Evolutionary conservation across 306 rosid genomes (phyloP), one percentile per base, ranked within the genome.

Genomic region (Sphenostylis stenocarpa): DNA sequence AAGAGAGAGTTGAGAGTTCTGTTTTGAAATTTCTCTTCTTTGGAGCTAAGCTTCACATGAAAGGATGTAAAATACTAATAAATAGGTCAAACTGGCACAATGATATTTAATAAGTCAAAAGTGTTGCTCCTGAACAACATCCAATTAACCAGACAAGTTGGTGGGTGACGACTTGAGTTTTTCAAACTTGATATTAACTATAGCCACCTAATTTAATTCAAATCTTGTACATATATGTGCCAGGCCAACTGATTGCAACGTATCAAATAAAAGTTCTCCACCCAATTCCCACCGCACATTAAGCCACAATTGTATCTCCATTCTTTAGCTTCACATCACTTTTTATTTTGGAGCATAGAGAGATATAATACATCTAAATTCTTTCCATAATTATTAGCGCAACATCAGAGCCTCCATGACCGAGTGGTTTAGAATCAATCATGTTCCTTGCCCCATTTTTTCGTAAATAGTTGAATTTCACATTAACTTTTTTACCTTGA

Each of bases 161-260:
- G 81, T 76, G 68, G 73, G 67, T 70, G 71, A 28, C 70, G 62
- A 62, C 65, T 74, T 67, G 1, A 60, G 36, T 24, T 49, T 67
- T 57, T 75, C 81, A 81, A 81, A 28, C 67, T 41, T 41, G 20
- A 67, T 47, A 5, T 34, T 23, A 56, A 39, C 76, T 57, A 53
- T 21, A 67, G 63, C 19, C 60, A 14, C 45, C 71, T 74, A 39
- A 39, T 39, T 44, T 44, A 44, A 66, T 31, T 65, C 24, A 51
- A 55, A 73, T 73, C 75, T 60, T 41, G 23, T 56, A 34, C 5
- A 28, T 17, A 28, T 34, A 0, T 53, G 12, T 75, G 72, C 24
- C n/a, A 38, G 60, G 60, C 66, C 80, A 75, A 63, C 77, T 81
- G 77, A 75, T 53, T 64, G 57, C 79, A 64, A 58, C 49, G 51